Percentiles rank a stretch among this genome's conserved stretches.
Conservation (phyloP, 768 basidiomycete species). For the Lyophyllum semitale region DNA sequence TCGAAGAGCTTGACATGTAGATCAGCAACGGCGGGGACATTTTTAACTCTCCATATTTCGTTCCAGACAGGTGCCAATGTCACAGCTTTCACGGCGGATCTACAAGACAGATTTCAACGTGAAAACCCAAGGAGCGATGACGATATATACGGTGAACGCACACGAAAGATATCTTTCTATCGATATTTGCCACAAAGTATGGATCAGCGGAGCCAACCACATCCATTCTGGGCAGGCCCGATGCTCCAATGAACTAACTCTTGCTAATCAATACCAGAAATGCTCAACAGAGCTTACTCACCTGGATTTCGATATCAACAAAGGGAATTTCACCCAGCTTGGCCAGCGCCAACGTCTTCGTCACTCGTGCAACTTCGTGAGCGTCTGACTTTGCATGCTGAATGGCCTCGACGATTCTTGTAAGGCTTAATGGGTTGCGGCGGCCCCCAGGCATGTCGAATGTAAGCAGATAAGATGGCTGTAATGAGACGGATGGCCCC, state of each 20-base stretch:
- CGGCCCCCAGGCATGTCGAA: constrained; percentile 25
- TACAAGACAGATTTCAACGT: constrained; percentile 24
- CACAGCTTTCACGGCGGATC: constrained; percentile 63
- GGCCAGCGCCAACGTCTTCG: constrained; percentile 30
- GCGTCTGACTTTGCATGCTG: constrained; percentile 30
- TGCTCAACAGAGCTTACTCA: constrained; percentile 19
- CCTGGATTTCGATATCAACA: constrained; percentile 61
- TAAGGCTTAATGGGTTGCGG: constrained; percentile 37
- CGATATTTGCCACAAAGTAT: constrained; percentile 70
- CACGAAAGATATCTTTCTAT: constrained; percentile 66
- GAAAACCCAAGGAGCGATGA: neutral
- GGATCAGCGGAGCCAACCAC: constrained; percentile 66
- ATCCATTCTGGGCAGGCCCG: constrained; percentile 70
- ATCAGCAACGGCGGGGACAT: constrained; percentile 65
- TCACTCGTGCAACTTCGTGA: constrained; percentile 31
- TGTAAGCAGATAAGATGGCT: neutral
- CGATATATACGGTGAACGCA: constrained; percentile 31
- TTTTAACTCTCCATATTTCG: constrained; percentile 71
- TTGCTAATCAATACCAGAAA: no score
- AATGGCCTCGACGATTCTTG: constrained; percentile 33
- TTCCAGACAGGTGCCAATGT: constrained; percentile 74
- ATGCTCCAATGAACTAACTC: constrained; percentile 80
- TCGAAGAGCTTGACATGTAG: constrained; percentile 66
- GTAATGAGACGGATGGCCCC: no score
- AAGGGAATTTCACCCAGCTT: constrained; percentile 44